Conservation (phyloP, 371 early-diverging fungal genomes). For the Saksenaea oblongispora region DNA sequence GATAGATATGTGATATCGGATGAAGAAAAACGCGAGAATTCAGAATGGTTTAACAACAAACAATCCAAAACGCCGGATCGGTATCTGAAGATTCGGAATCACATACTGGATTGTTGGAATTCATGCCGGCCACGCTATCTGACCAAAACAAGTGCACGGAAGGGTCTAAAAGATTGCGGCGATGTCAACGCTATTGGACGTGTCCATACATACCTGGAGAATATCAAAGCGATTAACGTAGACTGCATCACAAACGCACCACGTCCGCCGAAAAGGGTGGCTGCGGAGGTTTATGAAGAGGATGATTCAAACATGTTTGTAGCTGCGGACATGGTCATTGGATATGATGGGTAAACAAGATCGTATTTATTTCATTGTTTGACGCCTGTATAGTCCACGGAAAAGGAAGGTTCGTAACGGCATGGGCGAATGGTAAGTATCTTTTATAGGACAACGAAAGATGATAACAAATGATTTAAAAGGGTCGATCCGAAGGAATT, state of each 20-base stretch:
- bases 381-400: constrained; percentile 32
- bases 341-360: constrained; percentile 40
- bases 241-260: constrained; percentile 43
- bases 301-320: constrained; percentile 9
- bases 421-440: constrained; percentile 62
- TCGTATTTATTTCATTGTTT: neutral
- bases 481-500: constrained; percentile 69
- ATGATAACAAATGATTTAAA: neutral
- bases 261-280: constrained; percentile 30
- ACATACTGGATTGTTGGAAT: constrained; percentile 79
- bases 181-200: constrained; percentile 93
- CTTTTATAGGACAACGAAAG: neutral
- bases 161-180: constrained; percentile 64
- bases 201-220: constrained; percentile 84
- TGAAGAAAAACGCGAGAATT: constrained; percentile 61
- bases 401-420: constrained; percentile 66
- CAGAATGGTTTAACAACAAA: constrained; percentile 79
- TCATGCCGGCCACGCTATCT: constrained; percentile 66
- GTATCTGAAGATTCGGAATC: constrained; percentile 83
- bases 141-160: constrained; percentile 45
- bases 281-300: constrained; percentile 13
- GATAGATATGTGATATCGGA: constrained; percentile 44
- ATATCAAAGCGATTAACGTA: constrained; percentile 79
- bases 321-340: constrained; percentile 39
- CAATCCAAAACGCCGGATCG: constrained; percentile 85